Evolutionary conservation across 345 rosid genomes (phyloP).

Genomic region (Euclidium syriacum): DNA sequence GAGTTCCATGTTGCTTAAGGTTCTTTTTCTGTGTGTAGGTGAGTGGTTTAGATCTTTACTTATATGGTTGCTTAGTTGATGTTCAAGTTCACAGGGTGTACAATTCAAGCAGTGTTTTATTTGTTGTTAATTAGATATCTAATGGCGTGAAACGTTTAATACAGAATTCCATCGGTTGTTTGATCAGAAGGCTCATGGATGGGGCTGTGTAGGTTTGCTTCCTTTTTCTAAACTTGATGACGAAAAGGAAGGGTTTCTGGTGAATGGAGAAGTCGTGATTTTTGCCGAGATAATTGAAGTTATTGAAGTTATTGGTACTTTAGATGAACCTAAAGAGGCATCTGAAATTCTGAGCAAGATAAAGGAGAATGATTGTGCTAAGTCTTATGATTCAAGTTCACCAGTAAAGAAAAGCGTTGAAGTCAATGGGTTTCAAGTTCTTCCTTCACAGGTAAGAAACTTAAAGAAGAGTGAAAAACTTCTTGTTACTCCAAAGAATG

Average conservation of each 20-base stretch:
- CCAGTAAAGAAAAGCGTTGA: background rate
- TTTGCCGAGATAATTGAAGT: conserved; percentile 59
- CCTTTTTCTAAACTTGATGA: conserved; percentile 46
- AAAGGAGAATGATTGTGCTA: background rate
- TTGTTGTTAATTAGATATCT: conserved; percentile 17
- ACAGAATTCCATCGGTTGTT: conserved; percentile 45
- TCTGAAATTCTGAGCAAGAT: background rate
- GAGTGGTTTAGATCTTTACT: no score
- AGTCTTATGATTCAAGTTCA: background rate
- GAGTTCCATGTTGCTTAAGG: background rate
- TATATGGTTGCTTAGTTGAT: background rate
- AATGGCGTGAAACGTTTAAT: conserved; percentile 40
- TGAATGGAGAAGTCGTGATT: conserved; percentile 45
- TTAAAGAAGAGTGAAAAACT: background rate
- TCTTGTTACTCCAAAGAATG: background rate
- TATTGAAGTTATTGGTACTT: background rate
- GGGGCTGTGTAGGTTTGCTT: conserved; percentile 78
- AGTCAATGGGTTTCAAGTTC: background rate
- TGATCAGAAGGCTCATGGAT: conserved; percentile 61
- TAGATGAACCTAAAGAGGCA: background rate
- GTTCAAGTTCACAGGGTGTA: background rate
- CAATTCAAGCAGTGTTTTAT: background rate
- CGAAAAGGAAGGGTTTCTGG: conserved; percentile 42
- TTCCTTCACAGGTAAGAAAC: background rate
- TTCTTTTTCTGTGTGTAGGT: background rate